These are phyloP conservation scores for Borovskyia barvae DNA, from an alignment of 208 protist species.

Conservation along the genomic window DNA sequence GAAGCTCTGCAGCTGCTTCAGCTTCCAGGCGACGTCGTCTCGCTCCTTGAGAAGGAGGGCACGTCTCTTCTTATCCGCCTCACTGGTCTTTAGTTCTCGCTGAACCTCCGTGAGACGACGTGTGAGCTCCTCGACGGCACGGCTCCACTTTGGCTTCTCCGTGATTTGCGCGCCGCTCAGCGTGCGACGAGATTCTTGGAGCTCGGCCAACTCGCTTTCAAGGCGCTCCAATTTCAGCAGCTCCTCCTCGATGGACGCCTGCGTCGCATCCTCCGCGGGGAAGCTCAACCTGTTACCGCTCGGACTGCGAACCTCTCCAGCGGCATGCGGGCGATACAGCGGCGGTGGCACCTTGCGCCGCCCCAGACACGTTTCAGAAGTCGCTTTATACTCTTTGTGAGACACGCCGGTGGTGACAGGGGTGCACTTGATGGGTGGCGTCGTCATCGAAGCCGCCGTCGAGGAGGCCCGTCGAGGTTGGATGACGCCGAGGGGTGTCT, in stretches of 20 bases:
- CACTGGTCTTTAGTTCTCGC: constrained; percentile 14
- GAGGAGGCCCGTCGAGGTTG: no score
- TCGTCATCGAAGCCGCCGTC: no score
- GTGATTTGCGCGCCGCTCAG: constrained; percentile 27
- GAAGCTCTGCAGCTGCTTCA: constrained; percentile 47
- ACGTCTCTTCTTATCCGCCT: neutral
- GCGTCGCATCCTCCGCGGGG: constrained; percentile 2
- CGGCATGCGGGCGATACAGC: no score
- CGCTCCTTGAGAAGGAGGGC: constrained; percentile 25
- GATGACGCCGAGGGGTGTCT: no score
- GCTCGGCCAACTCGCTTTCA: constrained; percentile 61
- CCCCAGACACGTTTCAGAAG: no score
- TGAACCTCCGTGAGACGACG: constrained; percentile 37
- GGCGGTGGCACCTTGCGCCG: neutral
- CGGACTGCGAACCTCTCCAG: no score
- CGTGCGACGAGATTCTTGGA: constrained; percentile 35
- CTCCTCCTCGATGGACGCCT: constrained; percentile 51
- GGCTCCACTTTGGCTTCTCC: constrained; percentile 43
- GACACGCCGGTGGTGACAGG: no score
- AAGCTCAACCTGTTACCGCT: no score
- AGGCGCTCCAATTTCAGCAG: constrained; percentile 39
- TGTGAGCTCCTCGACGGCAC: constrained; percentile 41
- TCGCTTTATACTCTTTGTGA: no score
- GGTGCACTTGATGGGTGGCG: no score
- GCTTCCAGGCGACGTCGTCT: constrained; percentile 26